Conservation (phyloP, 139 green algal genomes). For the Chlorella sp. region DNA sequence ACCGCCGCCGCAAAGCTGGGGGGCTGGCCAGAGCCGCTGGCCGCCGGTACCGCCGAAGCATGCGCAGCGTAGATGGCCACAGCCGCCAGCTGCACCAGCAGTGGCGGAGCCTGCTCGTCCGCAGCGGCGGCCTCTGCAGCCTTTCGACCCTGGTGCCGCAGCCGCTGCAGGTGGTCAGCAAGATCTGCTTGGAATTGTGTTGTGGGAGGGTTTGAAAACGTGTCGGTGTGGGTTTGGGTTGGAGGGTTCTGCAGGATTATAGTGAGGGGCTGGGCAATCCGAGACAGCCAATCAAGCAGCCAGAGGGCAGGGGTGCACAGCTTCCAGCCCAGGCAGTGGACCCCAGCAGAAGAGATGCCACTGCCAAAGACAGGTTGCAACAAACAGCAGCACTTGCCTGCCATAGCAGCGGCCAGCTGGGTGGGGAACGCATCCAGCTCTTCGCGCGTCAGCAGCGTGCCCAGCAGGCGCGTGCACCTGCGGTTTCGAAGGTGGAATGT, state of each 20-base stretch:
- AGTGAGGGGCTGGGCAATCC: too few species aligned
- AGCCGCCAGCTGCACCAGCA: slow-evolving; percentile 16
- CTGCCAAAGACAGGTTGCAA: background rate
- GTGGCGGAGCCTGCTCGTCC: background rate
- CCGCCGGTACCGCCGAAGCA: background rate
- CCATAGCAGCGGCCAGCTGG: slow-evolving; percentile 30
- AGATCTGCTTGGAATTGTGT: too few species aligned
- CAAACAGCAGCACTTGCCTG: background rate
- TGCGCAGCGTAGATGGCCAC: background rate
- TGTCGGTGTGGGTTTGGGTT: too few species aligned
- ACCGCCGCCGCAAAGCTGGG: slow-evolving; percentile 15
- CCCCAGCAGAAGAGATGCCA: too few species aligned
- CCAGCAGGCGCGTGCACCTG: slow-evolving; percentile 37
- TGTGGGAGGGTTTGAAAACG: too few species aligned
- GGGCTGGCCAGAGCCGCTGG: background rate
- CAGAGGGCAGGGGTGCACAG: too few species aligned
- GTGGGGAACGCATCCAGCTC: slow-evolving; percentile 59
- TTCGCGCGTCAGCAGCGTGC: slow-evolving; percentile 71
- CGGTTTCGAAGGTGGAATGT: too few species aligned
- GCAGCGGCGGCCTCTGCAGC: background rate
- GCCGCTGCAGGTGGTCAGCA: slow-evolving; percentile 14
- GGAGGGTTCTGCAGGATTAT: too few species aligned
- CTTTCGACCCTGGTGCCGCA: slow-evolving; percentile 27
- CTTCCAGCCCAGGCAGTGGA: too few species aligned
- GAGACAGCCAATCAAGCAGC: too few species aligned